phyloP scores from a whole-genome alignment of 2,329 filamentous ascomycete species.

The Penicillium concentricum region DNA sequence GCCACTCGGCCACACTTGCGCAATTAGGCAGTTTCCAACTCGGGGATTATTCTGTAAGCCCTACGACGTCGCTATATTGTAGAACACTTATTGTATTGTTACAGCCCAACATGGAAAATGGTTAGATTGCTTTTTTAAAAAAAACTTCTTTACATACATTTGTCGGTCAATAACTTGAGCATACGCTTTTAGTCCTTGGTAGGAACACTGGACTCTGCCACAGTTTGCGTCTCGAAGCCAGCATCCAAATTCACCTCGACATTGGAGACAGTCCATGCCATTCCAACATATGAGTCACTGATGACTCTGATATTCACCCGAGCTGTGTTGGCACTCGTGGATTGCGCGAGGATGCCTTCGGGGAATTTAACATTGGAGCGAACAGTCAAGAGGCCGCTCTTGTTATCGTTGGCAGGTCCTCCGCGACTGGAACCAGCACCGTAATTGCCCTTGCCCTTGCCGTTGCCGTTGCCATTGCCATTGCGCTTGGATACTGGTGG shows the following conservation, averaged over 20 bases:
- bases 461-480: conserved; percentile 6
- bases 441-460: conserved; percentile 14
- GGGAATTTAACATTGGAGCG: conserved; percentile 37
- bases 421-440: conserved; percentile 16
- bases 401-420: conserved; percentile 13
- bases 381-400: conserved; percentile 20
- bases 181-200: conserved; percentile 6
- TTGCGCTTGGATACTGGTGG: conserved; percentile 35
- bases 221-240: conserved; percentile 18
- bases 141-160: background rate
- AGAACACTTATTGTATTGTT: no score
- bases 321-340: conserved; percentile 8
- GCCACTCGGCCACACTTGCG: no score
- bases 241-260: conserved; percentile 51
- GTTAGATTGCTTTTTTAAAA: background rate
- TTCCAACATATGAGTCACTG: conserved; percentile 83
- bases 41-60: no score
- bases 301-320: conserved; percentile 70
- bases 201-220: conserved; percentile 17
- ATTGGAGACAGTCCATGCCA: conserved; percentile 59
- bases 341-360: conserved; percentile 15
- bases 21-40: no score
- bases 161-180: background rate
- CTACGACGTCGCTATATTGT: no score
- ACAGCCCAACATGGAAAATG: no score